phyloP scores from a whole-genome alignment of 352 stramenopile species.

The Globisporangium nunn region DNA sequence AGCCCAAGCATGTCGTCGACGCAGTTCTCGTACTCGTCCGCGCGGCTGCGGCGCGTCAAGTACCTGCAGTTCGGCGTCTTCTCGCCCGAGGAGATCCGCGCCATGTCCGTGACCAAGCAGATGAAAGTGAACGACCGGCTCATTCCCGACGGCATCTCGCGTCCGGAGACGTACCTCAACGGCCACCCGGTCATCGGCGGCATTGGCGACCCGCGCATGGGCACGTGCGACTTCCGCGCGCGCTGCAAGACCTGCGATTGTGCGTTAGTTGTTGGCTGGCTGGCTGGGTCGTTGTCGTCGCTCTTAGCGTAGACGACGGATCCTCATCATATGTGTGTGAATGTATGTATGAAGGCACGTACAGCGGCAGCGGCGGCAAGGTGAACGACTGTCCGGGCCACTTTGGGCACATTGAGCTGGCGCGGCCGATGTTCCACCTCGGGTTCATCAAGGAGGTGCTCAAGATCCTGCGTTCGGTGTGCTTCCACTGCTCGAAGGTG shows the following conservation, averaged over 20 bases:
- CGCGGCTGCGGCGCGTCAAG: conserved; percentile 92
- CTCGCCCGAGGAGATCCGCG: conserved; percentile 95
- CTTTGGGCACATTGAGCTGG: conserved; percentile 99
- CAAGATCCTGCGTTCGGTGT: conserved; percentile 93
- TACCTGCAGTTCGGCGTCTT: conserved; percentile 98
- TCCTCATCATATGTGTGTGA: neutral
- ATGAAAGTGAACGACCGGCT: conserved; percentile 96
- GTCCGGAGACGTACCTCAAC: conserved; percentile 84
- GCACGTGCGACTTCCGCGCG: conserved; percentile 87
- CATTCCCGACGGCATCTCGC: conserved; percentile 94
- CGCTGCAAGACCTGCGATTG: conserved; percentile 91
- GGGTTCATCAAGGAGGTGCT: conserved; percentile 96
- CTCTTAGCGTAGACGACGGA: neutral
- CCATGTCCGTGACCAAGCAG: conserved; percentile 96
- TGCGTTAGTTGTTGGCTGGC: conserved; percentile 15
- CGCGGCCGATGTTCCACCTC: conserved; percentile 95
- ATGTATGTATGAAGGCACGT: conserved; percentile 39
- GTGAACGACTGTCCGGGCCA: conserved; percentile 98
- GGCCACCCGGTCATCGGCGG: conserved; percentile 96
- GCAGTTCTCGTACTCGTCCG: conserved; percentile 95
- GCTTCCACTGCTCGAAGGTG: conserved; percentile 96
- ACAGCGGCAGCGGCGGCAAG: conserved; percentile 88
- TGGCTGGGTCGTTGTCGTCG: no score
- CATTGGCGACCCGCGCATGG: conserved; percentile 98
- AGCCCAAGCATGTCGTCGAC: conserved; percentile 52